A percentile compares a stretch with the other conserved stretches of the same genome.
Conservation (phyloP, 441 rosid species). For the Erodium texanum region DNA sequence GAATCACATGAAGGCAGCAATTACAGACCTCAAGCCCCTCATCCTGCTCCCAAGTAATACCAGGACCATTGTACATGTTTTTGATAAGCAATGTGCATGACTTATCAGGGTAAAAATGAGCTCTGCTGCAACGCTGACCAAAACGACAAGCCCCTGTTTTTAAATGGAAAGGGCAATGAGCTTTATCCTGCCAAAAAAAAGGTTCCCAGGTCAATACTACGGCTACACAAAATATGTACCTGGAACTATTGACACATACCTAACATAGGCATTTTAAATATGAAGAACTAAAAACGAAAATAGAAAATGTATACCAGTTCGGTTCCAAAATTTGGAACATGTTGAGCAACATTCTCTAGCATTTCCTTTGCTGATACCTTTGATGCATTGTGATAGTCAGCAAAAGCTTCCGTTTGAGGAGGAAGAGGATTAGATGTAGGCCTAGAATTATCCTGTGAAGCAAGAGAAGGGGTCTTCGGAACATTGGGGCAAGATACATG, state of each 20-base stretch:
- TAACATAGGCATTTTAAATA: not conserved
- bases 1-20: conserved; percentile 54
- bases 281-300: conserved; percentile 1
- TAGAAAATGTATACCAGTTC: conserved; percentile 47
- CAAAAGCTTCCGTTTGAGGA: conserved; percentile 56
- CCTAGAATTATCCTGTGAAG: conserved; percentile 52
- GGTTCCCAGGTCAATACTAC: not conserved
- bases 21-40: conserved; percentile 99
- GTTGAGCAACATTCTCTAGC: conserved; percentile 67
- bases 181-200: conserved; percentile 61
- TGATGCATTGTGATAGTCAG: conserved; percentile 34
- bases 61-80: conserved; percentile 95
- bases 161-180: conserved; percentile 94
- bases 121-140: conserved; percentile 92
- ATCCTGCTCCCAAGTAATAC: conserved; percentile 91
- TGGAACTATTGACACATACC: not conserved
- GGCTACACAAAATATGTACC: not conserved
- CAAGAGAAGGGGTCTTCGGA: conserved; percentile 12
- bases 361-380: conserved; percentile 50
- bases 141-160: conserved; percentile 97
- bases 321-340: conserved; percentile 91
- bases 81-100: conserved; percentile 75
- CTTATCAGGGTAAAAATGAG: conserved; percentile 81
- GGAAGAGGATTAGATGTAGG: conserved; percentile 93
- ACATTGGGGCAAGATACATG: not conserved